Percentiles rank a stretch among this genome's conserved stretches.
Conservation (phyloP, 805 yeast species). For the Suhomyces sp. region DNA sequence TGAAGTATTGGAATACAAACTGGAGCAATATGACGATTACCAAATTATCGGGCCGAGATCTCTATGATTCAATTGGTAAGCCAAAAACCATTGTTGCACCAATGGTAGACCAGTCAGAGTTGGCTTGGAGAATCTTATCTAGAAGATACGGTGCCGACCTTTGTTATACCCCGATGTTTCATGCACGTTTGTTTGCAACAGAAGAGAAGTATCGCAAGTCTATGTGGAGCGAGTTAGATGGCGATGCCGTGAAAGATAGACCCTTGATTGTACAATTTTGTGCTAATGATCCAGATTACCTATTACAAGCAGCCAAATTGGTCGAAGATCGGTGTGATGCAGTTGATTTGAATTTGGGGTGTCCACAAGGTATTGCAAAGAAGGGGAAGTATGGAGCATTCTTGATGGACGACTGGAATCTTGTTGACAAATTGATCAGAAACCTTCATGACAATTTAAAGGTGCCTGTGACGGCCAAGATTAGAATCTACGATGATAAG, state of each 20-base stretch:
- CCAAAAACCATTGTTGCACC: conserved; percentile 94
- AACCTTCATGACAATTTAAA: conserved; percentile 72
- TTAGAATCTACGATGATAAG: conserved; percentile 82
- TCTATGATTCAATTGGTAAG: conserved; percentile 65
- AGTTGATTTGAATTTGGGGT: conserved; percentile 91
- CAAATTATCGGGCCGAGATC: conserved; percentile 56
- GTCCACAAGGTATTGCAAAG: conserved; percentile 97
- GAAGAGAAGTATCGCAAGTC: conserved; percentile 76
- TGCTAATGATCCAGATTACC: conserved; percentile 88
- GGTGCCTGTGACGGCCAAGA: conserved; percentile 93
- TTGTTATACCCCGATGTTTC: conserved; percentile 96
- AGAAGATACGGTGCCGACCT: conserved; percentile 89
- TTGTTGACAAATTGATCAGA: conserved; percentile 68
- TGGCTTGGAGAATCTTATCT: conserved; percentile 91
- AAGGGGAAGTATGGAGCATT: conserved; percentile 96
- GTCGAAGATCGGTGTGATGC: conserved; percentile 91
- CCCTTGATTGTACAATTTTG: conserved; percentile 95
- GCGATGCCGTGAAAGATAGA: conserved; percentile 64
- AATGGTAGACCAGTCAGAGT: conserved; percentile 96
- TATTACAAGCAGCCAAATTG: conserved; percentile 74
- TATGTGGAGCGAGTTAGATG: conserved; percentile 73
- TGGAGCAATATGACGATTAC: not conserved
- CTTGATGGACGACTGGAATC: conserved; percentile 94
- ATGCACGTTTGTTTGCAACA: conserved; percentile 85
- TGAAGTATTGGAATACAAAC: too few species aligned